Percentiles rank a stretch among this genome's conserved stretches.
Evolutionary conservation across 768 basidiomycete genomes (phyloP).

Genomic region (Tulasnella calospora): DNA sequence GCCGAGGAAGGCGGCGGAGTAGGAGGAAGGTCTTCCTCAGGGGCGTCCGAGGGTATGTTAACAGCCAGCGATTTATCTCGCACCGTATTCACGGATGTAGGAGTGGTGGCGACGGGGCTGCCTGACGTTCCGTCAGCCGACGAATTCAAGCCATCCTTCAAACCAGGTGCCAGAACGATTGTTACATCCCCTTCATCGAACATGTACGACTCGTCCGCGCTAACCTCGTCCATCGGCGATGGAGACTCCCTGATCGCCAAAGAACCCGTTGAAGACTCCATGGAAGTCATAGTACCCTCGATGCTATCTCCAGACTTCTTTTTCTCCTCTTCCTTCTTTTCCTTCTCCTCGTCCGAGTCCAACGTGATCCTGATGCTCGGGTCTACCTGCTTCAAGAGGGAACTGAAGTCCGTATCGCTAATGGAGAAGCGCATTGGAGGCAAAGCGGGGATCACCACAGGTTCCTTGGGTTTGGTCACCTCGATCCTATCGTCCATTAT

Average conservation of each 20-base stretch:
- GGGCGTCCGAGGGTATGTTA: slow-evolving; percentile 3
- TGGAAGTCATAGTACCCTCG: too few relatives aligned
- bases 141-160: not conserved
- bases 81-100: not conserved
- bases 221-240: not conserved
- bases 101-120: not conserved
- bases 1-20: slow-evolving; percentile 16
- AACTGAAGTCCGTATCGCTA: slow-evolving; percentile 71
- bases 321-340: not conserved
- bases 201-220: not conserved
- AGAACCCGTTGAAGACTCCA: not conserved
- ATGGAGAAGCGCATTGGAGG: slow-evolving; percentile 91
- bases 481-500: not conserved
- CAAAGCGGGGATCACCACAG: slow-evolving; percentile 71
- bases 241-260: not conserved
- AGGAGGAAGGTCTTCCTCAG: not conserved
- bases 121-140: not conserved
- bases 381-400: slow-evolving; percentile 34
- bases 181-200: not conserved
- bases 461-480: not conserved
- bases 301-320: not conserved
- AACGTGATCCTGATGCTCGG: not conserved
- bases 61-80: not conserved
- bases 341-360: slow-evolving; percentile 12
- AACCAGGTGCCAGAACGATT: not conserved